Base-by-base conservation (phyloP, 2,329 filamentous ascomycete genomes). In the Pseudogymnoascus sp. region DNA sequence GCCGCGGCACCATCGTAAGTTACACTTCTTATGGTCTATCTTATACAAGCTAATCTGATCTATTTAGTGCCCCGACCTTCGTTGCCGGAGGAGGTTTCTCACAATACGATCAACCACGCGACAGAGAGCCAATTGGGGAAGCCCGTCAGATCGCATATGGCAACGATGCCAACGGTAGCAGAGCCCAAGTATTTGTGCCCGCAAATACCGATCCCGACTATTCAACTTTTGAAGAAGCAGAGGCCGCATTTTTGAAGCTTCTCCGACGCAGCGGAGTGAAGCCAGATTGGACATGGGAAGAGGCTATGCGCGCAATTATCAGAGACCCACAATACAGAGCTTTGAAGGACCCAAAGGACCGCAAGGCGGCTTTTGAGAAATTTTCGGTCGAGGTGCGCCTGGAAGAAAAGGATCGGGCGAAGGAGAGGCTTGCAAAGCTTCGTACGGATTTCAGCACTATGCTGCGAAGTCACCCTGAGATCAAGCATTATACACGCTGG, bases 401-500 rank as follows among this genome's bases (percentile, higher is more conserved):
- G 69, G 91, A 97, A 78, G 95, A 99, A 78, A 95, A 96, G 79
- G 91, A 96, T 76, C 89, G 90, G 69, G 93, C 93, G 73, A 93
- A 96, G 77, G 93, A 97, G 78, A 88, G 95, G 74, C 83, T 96
- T 75, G 83, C 90, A 70, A 97, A 97, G 79, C 83, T 97, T 72
- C 90, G 92, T 71, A 83, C 90, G 76, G 95, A 97, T 80, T 99
- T 99, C 76, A 89, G 89, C 69, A 93, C 88, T 63, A 99, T 99
- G 95, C 83, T 99, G 69, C 91, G 89, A 77, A 93, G 92, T 68
- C 93, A 99, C 75, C 92, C 93, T 66, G 95, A 99, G 76, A 97
- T 99, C 76, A 95, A 93, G 76, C 87, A 97, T 75, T 97, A 96
- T 76, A 97, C 93, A 44, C 89, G 92, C 66, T 99, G 95, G 95